phyloP scores from a whole-genome alignment of 169 alveolate species.

The Plasmodium cynomolgi region DNA sequence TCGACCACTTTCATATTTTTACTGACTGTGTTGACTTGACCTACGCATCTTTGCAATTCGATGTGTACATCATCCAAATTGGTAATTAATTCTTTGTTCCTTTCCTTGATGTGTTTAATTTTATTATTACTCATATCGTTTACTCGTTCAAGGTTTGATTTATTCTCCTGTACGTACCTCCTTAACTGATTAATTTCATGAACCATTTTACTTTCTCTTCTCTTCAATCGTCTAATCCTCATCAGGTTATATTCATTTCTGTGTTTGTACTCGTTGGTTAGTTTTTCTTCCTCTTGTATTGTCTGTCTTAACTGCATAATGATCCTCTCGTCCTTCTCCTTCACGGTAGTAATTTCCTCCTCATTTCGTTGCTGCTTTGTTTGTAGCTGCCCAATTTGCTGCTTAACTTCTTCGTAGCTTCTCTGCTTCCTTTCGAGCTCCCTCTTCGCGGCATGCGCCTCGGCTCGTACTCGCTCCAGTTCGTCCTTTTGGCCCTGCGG shows the following conservation, averaged over 20 bases:
- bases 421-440: not conserved
- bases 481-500: constrained; percentile 11
- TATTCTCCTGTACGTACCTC: constrained; percentile 13
- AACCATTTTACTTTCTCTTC: not conserved
- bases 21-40: not conserved
- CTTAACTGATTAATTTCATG: constrained; percentile 18
- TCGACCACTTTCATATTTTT: constrained; percentile 9
- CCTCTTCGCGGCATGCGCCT: not conserved
- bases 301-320: constrained; percentile 4
- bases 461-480: not conserved
- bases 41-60: constrained; percentile 18
- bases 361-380: not conserved
- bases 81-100: constrained; percentile 1
- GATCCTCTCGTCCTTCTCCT: constrained; percentile 18
- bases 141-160: not conserved
- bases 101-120: constrained; percentile 6
- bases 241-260: constrained; percentile 8
- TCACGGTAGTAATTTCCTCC: constrained; percentile 7
- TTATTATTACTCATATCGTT: constrained; percentile 2
- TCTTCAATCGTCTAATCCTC: constrained; percentile 14
- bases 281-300: constrained; percentile 11
- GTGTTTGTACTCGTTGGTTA: not conserved
- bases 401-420: constrained; percentile 41
- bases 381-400: not conserved
- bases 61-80: constrained; percentile 5